Conservation (phyloP, 164 flowering plant species). For the Taxillus chinensis region DNA sequence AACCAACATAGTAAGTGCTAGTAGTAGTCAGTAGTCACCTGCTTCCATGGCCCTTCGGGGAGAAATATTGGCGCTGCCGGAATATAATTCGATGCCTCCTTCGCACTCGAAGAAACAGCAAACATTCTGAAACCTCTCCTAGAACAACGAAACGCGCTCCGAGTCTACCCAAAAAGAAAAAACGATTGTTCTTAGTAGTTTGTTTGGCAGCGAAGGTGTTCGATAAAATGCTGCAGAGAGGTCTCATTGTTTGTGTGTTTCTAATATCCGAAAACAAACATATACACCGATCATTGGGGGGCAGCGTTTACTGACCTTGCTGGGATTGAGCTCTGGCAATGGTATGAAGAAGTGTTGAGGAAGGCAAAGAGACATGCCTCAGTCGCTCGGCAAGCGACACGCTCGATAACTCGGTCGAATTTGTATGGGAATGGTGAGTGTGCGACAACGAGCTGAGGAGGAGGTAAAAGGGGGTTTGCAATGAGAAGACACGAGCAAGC, state of each 20-base stretch:
- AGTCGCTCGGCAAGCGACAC: too few relatives aligned
- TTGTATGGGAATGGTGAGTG: background rate
- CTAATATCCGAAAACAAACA: too few relatives aligned
- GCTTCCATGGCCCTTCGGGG: slow-evolving; percentile 87
- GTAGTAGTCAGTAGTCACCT: slow-evolving; percentile 26
- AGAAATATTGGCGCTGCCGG: slow-evolving; percentile 79
- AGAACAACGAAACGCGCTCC: slow-evolving; percentile 14
- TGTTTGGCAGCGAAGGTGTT: background rate
- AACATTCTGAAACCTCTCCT: slow-evolving; percentile 20
- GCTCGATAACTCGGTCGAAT: too few relatives aligned
- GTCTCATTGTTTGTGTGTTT: too few relatives aligned
- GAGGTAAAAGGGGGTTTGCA: too few relatives aligned
- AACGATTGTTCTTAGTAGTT: background rate
- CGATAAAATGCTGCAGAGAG: too few relatives aligned
- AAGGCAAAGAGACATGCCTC: slow-evolving; percentile 12
- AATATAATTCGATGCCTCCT: slow-evolving; percentile 36
- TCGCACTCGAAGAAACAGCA: slow-evolving; percentile 19
- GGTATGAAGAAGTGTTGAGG: slow-evolving; percentile 8
- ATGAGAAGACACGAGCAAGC: too few relatives aligned
- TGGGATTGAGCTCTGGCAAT: slow-evolving; percentile 3
- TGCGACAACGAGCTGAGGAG: background rate
- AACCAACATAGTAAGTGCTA: too few relatives aligned
- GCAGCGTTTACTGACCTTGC: slow-evolving; percentile 1
- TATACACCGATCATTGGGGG: too few relatives aligned
- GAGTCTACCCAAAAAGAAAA: slow-evolving; percentile 14